phyloP scores from a whole-genome alignment of 108 stramenopile genomes.

The Pseudonitzschia delicatissima region DNA sequence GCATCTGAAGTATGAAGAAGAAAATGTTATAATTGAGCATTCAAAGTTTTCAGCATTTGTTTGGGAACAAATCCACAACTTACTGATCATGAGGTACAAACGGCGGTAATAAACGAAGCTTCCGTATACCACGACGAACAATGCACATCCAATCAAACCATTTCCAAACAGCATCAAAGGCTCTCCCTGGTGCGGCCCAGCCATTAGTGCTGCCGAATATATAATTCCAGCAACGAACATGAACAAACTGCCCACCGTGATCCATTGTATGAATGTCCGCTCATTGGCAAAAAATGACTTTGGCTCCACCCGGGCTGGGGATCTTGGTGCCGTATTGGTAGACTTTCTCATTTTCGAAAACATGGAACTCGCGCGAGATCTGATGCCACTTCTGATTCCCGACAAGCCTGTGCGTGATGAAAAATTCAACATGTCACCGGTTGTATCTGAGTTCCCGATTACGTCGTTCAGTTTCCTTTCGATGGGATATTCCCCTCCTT shows the following conservation, averaged over 20 bases:
- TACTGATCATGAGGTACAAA: not conserved
- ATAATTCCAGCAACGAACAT: not conserved
- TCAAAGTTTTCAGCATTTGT: no score
- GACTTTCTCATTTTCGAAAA: no score
- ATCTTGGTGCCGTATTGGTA: not conserved
- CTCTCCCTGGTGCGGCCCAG: not conserved
- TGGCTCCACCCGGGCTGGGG: slow-evolving; percentile 34
- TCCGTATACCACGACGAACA: not conserved
- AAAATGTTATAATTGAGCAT: no score
- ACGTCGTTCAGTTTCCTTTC: no score
- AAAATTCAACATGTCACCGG: no score
- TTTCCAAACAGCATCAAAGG: not conserved
- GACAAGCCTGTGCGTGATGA: no score
- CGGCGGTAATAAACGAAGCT: not conserved
- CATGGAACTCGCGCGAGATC: no score
- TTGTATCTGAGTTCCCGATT: no score
- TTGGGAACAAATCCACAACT: no score
- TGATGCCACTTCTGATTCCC: no score
- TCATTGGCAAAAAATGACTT: slow-evolving; percentile 43
- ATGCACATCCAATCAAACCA: not conserved
- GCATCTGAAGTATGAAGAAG: no score
- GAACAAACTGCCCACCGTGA: slow-evolving; percentile 5
- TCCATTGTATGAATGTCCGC: slow-evolving; percentile 47
- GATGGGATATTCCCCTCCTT: no score
- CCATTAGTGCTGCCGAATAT: not conserved